Percentiles rank a stretch among this genome's conserved stretches.
Conservation (phyloP, 2,329 filamentous ascomycete species). For the Chaetomiaceae sp. region DNA sequence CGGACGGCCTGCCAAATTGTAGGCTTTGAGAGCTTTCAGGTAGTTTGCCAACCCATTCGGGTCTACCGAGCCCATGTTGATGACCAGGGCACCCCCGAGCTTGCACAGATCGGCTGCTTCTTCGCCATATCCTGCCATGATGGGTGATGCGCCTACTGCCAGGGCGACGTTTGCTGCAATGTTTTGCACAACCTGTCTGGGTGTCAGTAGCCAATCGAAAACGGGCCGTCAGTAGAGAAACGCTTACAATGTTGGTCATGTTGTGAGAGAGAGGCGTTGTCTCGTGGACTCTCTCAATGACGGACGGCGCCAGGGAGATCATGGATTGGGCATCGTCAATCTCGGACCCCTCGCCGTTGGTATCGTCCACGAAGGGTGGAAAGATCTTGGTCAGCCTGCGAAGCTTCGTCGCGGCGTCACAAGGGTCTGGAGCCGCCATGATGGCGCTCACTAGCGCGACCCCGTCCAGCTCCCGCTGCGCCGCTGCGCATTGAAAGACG, state of each 20-base stretch:
- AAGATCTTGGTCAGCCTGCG: conserved; percentile 48
- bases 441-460: conserved; percentile 89
- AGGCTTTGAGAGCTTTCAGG: conserved; percentile 68
- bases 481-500: conserved; percentile 59
- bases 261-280: conserved; percentile 79
- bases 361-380: conserved; percentile 28
- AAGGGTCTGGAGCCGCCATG: conserved; percentile 66
- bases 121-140: conserved; percentile 85
- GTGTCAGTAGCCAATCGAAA: neutral
- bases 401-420: conserved; percentile 58
- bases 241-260: conserved; percentile 79
- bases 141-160: conserved; percentile 79
- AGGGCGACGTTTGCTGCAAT: conserved; percentile 89
- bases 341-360: conserved; percentile 10
- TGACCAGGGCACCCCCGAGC: conserved; percentile 72
- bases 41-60: conserved; percentile 70
- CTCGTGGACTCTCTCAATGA: conserved; percentile 58
- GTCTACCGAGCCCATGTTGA: conserved; percentile 94
- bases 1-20: conserved; percentile 72
- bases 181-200: conserved; percentile 72
- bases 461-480: conserved; percentile 64
- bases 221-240: neutral
- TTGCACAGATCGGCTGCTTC: conserved; percentile 78
- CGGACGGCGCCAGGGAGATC: conserved; percentile 32
- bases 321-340: conserved; percentile 21